Base-by-base conservation (phyloP, 805 yeast species). In the Kuraishia floccosa region DNA sequence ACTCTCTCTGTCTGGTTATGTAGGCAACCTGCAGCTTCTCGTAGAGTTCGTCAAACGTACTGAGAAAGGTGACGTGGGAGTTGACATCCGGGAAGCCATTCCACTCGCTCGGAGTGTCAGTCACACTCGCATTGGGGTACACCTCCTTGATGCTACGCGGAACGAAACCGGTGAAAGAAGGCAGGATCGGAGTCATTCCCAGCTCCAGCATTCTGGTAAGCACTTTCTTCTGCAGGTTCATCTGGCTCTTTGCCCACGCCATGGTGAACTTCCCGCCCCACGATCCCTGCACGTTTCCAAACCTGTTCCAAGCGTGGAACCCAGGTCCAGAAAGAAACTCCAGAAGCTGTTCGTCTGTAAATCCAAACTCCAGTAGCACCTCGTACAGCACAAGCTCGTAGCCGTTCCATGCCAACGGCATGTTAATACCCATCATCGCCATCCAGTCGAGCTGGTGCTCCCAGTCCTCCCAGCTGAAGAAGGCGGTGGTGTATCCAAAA, bases 391-490 rank as follows among this genome's bases (percentile, higher is more conserved):
- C 36, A 19, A 25, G 24, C 23, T 33, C 36, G 17, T 24, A 33
- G 12, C 36, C 34, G 25, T 33, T 33, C 36, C 36, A 33, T 15
- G 24, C 36, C n/a, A 33, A 28, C 20, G 34, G 34, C 20, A 33
- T 24, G 22, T 33, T 33, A 14, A 33, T 24, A 14, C 36, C 36
- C 27, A 30, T 33, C 16, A 33, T 25, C 8, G 34, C 34, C 36
- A 33, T 33, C 36, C 36, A 33, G 25, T 33, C 36, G 16, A 33
- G 25, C 25, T 33, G 31, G 25, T 33, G 30, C 20, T 30, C 34
- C 36, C 36, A 33, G 30, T 33, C 36, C n/a, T 33, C 36, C 33
- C 33, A 33, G 23, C 16, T 23, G 34, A 28, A 33, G 35, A 33
- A 33, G 6, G 30, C 36, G 19, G 35, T 29, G n/a, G 36, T 33